Percentiles rank a stretch among this genome's conserved stretches.
Conservation (phyloP, 352 stramenopile species). For the Globisporangium yorkense region DNA sequence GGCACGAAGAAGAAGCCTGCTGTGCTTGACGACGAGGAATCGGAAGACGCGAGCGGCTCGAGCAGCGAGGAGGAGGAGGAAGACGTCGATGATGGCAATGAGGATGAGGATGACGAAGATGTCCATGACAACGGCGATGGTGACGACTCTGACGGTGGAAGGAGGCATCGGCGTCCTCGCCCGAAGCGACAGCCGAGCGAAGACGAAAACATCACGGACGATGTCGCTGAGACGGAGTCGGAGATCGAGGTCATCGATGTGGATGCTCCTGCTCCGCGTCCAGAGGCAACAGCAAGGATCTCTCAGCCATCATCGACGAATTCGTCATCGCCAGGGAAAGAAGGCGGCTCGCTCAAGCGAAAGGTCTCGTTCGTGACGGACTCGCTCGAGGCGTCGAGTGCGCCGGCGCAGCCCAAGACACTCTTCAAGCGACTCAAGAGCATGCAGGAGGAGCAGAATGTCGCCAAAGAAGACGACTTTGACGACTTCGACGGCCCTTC, state of each 20-base stretch:
- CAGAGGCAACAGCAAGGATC: neutral
- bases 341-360: conserved; percentile 3
- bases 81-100: conserved; percentile 14
- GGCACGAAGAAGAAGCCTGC: conserved; percentile 31
- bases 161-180: neutral
- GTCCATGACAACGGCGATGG: neutral
- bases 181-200: conserved; percentile 22
- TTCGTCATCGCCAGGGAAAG: neutral
- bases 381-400: neutral
- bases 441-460: conserved; percentile 10
- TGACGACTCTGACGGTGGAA: neutral
- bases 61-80: conserved; percentile 28
- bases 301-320: neutral
- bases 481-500: conserved; percentile 2
- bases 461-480: conserved; percentile 18
- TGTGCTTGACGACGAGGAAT: conserved; percentile 43
- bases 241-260: conserved; percentile 11
- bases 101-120: conserved; percentile 19
- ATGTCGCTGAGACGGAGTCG: conserved; percentile 7
- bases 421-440: conserved; percentile 20
- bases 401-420: conserved; percentile 13
- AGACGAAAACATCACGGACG: conserved; percentile 17
- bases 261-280: neutral
- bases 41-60: conserved; percentile 26
- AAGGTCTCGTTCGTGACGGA: conserved; percentile 13